Evolutionary conservation across 1,284 basidiomycete species (phyloP).

Genomic region (Termitomyces sp.): DNA sequence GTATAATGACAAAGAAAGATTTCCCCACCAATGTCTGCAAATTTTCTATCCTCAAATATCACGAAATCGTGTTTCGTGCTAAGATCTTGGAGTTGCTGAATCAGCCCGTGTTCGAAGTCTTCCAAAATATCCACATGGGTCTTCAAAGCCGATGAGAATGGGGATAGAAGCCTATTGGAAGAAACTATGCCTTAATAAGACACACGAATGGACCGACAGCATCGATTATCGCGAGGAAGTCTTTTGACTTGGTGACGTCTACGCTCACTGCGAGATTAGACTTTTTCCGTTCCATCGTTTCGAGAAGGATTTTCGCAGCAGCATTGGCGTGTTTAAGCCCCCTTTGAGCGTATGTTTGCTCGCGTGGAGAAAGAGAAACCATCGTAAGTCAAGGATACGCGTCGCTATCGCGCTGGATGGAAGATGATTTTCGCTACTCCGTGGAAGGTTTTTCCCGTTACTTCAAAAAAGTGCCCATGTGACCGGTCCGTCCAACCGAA

Average conservation of each 20-base stretch:
- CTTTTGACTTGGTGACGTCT: slow-evolving; percentile 81
- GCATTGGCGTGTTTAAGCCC: slow-evolving; percentile 63
- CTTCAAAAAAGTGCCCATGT: too few relatives aligned
- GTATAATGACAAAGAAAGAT: neutral
- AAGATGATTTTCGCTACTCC: too few relatives aligned
- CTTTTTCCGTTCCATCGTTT: slow-evolving; percentile 84
- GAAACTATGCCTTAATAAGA: slow-evolving; percentile 78
- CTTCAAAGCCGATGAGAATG: slow-evolving; percentile 41
- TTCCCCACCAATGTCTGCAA: slow-evolving; percentile 90
- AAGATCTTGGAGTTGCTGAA: slow-evolving; percentile 68
- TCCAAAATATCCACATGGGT: slow-evolving; percentile 97
- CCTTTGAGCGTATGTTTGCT: slow-evolving; percentile 61
- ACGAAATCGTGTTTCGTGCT: slow-evolving; percentile 87
- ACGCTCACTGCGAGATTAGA: slow-evolving; percentile 94
- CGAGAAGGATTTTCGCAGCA: slow-evolving; percentile 73
- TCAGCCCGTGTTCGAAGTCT: slow-evolving; percentile 80
- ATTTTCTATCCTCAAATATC: slow-evolving; percentile 99
- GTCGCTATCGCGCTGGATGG: neutral
- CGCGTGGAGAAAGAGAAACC: slow-evolving; percentile 35
- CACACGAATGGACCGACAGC: slow-evolving; percentile 87
- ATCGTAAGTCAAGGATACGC: slow-evolving; percentile 25
- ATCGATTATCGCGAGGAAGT: slow-evolving; percentile 85
- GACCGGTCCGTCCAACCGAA: too few relatives aligned
- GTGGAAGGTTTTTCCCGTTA: too few relatives aligned
- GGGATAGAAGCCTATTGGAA: slow-evolving; percentile 12